Evolutionary conservation across 495 filamentous ascomycete species (phyloP).

Genomic region (Hypoxylon lenormandii): DNA sequence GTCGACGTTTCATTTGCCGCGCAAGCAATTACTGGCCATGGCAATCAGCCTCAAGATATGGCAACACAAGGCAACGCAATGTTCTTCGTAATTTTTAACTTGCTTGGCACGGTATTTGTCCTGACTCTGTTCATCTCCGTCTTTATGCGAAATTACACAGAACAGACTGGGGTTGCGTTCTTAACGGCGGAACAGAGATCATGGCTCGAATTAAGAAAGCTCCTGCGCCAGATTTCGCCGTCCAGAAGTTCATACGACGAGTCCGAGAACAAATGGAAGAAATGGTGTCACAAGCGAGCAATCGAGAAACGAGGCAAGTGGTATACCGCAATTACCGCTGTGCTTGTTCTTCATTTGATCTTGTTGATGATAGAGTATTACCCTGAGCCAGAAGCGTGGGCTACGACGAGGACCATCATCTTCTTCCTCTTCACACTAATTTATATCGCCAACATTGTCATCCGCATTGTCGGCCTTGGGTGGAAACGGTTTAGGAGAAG

Average conservation of each 20-base stretch:
- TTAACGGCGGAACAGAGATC: slow-evolving; percentile 95
- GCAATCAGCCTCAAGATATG: slow-evolving; percentile 73
- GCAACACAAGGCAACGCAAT: slow-evolving; percentile 84
- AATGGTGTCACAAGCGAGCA: slow-evolving; percentile 93
- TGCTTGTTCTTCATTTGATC: slow-evolving; percentile 84
- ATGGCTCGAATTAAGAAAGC: slow-evolving; percentile 94
- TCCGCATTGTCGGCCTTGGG: slow-evolving; percentile 87
- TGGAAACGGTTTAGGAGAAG: slow-evolving; percentile 93
- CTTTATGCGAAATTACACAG: slow-evolving; percentile 99
- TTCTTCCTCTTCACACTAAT: slow-evolving; percentile 87
- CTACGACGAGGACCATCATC: slow-evolving; percentile 73
- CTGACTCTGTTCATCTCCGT: slow-evolving; percentile 98
- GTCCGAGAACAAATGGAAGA: slow-evolving; percentile 78
- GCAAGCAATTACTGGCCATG: slow-evolving; percentile 82
- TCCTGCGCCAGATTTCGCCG: slow-evolving; percentile 90
- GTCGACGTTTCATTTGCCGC: slow-evolving; percentile 86
- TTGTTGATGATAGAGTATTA: slow-evolving; percentile 89
- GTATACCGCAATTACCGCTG: slow-evolving; percentile 81
- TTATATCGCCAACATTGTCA: slow-evolving; percentile 84
- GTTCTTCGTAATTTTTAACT: slow-evolving; percentile 96
- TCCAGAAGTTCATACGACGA: slow-evolving; percentile 86
- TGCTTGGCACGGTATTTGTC: slow-evolving; percentile 96
- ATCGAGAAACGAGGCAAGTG: slow-evolving; percentile 94
- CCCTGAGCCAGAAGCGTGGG: slow-evolving; percentile 74
- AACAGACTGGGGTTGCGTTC: slow-evolving; percentile 97